These are phyloP conservation scores for Calophaca sinica DNA, from an alignment of 306 rosid species.

Conservation along the genomic window DNA sequence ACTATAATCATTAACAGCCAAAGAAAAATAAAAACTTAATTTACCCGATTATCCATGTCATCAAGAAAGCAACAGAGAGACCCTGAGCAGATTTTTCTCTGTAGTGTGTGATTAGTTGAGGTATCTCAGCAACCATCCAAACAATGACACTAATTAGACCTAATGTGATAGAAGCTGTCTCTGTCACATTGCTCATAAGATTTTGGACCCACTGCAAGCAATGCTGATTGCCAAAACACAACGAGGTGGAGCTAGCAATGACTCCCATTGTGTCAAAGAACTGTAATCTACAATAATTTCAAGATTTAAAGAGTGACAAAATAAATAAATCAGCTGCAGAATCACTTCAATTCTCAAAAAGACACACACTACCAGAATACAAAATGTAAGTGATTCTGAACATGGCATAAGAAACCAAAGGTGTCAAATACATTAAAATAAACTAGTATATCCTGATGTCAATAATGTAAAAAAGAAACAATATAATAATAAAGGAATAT, in stretches of 20 bases:
- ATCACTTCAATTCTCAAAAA: not conserved
- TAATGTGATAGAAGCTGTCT: constrained; percentile 56
- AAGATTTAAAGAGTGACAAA: not conserved
- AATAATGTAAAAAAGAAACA: not conserved
- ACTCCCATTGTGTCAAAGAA: constrained; percentile 39
- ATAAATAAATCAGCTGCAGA: constrained; percentile 2
- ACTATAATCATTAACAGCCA: not conserved
- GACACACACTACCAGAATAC: not conserved
- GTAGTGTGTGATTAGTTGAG: constrained; percentile 74
- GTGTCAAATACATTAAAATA: not conserved
- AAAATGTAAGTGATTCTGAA: constrained; percentile 7
- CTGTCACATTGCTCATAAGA: constrained; percentile 47
- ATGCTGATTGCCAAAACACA: constrained; percentile 51
- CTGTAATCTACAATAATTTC: not conserved
- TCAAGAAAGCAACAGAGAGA: constrained; percentile 69
- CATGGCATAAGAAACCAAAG: constrained; percentile 27
- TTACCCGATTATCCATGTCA: constrained; percentile 81
- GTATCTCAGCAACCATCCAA: constrained; percentile 80
- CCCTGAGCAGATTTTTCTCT: constrained; percentile 66
- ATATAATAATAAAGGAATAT: not conserved
- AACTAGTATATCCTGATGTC: constrained; percentile 13
- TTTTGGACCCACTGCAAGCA: constrained; percentile 56
- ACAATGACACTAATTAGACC: constrained; percentile 64
- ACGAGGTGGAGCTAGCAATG: constrained; percentile 38
- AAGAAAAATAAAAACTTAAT: not conserved